phyloP scores from a whole-genome alignment of 2,329 filamentous ascomycete species.

The Acephala macrosclerotiorum region DNA sequence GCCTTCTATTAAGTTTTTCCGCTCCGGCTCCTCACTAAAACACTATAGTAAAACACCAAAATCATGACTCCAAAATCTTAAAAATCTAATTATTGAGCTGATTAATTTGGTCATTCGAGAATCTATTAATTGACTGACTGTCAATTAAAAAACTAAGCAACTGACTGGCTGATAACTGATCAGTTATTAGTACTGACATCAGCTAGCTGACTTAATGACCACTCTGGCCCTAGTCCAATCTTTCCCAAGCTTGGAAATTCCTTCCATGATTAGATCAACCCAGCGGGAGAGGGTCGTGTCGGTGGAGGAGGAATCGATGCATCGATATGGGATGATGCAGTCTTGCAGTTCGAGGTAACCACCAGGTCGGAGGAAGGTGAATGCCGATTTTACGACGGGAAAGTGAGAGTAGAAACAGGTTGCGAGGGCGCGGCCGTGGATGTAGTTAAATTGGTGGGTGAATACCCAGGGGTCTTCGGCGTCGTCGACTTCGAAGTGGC shows the following conservation, averaged over 20 bases:
- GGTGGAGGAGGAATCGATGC: not conserved
- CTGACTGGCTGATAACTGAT: no score
- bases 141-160: no score
- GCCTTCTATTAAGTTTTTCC: no score
- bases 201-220: no score
- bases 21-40: no score
- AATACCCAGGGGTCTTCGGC: conserved; percentile 40
- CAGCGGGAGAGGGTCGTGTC: conserved; percentile 9
- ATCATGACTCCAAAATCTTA: no score
- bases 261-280: conserved; percentile 7
- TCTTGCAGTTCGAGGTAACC: conserved; percentile 22
- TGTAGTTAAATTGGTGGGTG: conserved; percentile 37
- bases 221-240: conserved; percentile 24
- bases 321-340: conserved; percentile 9
- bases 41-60: no score
- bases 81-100: no score
- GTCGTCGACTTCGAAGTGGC: conserved; percentile 70
- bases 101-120: no score
- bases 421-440: conserved; percentile 28
- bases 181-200: no score
- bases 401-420: conserved; percentile 11
- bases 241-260: conserved; percentile 4
- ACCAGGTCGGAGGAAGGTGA: conserved; percentile 2
- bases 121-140: no score
- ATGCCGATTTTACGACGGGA: conserved; percentile 9